Evolutionary conservation across 208 protist genomes (phyloP), one percentile per base, ranked within the genome.

Genomic region (Trypanosomatidae sp.): DNA sequence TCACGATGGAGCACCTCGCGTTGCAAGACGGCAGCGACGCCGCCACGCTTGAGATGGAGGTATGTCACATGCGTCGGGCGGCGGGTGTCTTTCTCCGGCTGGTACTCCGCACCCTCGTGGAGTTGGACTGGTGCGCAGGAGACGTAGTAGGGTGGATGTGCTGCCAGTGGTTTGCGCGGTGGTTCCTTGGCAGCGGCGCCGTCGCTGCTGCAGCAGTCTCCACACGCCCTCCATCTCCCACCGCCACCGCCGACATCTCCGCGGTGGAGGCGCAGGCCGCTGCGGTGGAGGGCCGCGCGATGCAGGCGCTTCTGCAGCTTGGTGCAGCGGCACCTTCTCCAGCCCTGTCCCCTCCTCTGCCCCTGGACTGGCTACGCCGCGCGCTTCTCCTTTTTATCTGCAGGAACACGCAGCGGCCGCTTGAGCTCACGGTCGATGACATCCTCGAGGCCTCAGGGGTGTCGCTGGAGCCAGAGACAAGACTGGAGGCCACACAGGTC

Each of bases 361-460:
- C 60, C 12, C 69, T 81, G 43, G 56, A 68, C 33, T 83, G 76
- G 81, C 69, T 82, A 12, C 74, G 74, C 15, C 75, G 79, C 43
- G 73, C 74, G 65, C 66, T 87, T 70, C 71, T 87, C 1, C 79
- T 83, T 43, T 83, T 84, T 69, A 66, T 60, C 19, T 76, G 64
- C 15, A 76, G 79, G 33, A 28, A 52, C 44, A 41, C 3, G 13
- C 58, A 55, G 47, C 50, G 69, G 19, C 82, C 82, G 59, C 76
- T 87, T 36, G 82, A 87, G 62, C 72, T 87, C n/a, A 77, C 74
- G 3, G 13, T 87, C 25, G 62, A 77, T 12, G 82, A 87, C 53
- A 28, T 87, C 25, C 28, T 83, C n/a, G 70, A 39, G 30, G 62
- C 69, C 2, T 68, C 79, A 33, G 69, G 59, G 41, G 46, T 74